phyloP scores from a whole-genome alignment of 176 grass and related monocot species.

The Eleusine indica region DNA sequence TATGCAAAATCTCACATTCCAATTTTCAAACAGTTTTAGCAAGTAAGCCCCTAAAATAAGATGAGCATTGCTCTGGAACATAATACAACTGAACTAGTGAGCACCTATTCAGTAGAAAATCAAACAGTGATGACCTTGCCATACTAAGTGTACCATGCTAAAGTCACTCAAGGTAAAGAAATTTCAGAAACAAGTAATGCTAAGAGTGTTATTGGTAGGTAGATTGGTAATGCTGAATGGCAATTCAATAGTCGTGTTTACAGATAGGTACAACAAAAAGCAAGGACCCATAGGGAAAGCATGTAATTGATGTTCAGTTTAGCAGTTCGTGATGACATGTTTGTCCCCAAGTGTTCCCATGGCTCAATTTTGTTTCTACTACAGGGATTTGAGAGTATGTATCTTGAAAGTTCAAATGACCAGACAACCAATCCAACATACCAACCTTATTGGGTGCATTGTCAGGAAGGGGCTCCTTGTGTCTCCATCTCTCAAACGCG shows the following conservation, averaged over 20 bases:
- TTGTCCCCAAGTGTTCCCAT: background rate
- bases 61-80: background rate
- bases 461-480: conserved; percentile 70
- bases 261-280: background rate
- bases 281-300: background rate
- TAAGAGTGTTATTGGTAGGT: background rate
- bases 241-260: background rate
- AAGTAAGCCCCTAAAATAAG: conserved; percentile 17
- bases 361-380: background rate
- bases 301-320: background rate
- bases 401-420: conserved; percentile 21
- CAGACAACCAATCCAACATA: conserved; percentile 35
- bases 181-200: background rate
- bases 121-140: background rate
- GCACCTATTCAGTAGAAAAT: background rate
- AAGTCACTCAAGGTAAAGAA: conserved; percentile 17
- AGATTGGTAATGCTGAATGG: background rate
- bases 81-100: background rate
- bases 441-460: conserved; percentile 83
- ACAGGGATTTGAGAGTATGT: background rate
- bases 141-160: background rate
- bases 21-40: background rate
- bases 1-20: background rate
- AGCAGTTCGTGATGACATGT: background rate
- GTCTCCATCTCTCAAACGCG: conserved; percentile 87